These are phyloP conservation scores for Passiflora organensis DNA, from an alignment of 345 rosid genomes.

Conservation along the genomic window DNA sequence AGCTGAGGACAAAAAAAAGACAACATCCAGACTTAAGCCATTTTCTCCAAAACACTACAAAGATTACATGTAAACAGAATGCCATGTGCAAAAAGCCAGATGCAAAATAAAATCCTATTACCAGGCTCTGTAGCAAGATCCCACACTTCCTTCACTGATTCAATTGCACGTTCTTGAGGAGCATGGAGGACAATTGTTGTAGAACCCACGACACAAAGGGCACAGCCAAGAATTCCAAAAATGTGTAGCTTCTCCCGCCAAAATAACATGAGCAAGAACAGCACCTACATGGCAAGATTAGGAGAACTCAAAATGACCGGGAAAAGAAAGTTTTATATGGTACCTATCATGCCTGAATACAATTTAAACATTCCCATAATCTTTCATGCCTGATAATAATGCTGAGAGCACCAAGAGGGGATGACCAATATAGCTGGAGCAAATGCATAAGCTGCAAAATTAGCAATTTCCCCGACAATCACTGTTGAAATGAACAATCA, in stretches of 20 bases:
- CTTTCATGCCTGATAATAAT: conserved; percentile 73
- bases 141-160: conserved; percentile 89
- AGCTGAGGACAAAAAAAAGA: conserved; percentile 45
- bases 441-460: conserved; percentile 98
- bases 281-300: conserved; percentile 44
- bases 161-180: conserved; percentile 87
- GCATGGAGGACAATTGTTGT: conserved; percentile 93
- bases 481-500: conserved; percentile 37
- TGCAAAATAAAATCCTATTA: conserved; percentile 10
- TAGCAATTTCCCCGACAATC: conserved; percentile 94
- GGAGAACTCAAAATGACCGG: conserved; percentile 17
- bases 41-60: background rate
- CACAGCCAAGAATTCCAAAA: conserved; percentile 95
- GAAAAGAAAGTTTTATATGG: background rate
- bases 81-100: too few species aligned
- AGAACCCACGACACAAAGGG: conserved; percentile 91
- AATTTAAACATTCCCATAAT: background rate
- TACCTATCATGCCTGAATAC: background rate
- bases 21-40: background rate
- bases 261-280: conserved; percentile 78
- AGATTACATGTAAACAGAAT: background rate
- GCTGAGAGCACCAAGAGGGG: conserved; percentile 96
- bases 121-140: conserved; percentile 99
- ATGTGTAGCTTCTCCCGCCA: conserved; percentile 74
- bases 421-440: conserved; percentile 92